phyloP scores from a whole-genome alignment of 179 eudicot species.

The Dionaea muscipula region DNA sequence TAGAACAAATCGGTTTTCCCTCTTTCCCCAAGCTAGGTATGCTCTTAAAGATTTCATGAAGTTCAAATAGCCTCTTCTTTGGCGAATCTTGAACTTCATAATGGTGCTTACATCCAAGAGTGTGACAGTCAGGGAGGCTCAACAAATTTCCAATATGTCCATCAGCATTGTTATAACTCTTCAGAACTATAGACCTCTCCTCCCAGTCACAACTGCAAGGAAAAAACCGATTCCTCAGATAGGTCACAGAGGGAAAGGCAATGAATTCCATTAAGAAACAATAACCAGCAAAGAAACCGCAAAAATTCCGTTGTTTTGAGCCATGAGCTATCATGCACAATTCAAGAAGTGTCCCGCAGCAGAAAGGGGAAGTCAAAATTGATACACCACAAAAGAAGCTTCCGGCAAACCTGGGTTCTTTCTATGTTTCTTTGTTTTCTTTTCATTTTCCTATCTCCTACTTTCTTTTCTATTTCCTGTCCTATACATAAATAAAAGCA shows the following conservation, averaged over 20 bases:
- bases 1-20: slow-evolving; percentile 27
- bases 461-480: too few relatives aligned
- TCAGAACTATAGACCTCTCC: slow-evolving; percentile 43
- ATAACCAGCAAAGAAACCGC: too few relatives aligned
- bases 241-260: not conserved
- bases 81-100: slow-evolving; percentile 30
- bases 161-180: slow-evolving; percentile 14
- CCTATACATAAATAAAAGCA: too few relatives aligned
- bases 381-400: too few relatives aligned
- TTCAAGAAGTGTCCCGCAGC: too few relatives aligned
- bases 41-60: slow-evolving; percentile 75
- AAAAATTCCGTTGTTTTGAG: too few relatives aligned
- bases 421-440: too few relatives aligned
- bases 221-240: not conserved
- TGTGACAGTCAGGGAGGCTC: slow-evolving; percentile 68
- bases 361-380: too few relatives aligned
- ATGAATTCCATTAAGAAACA: not conserved
- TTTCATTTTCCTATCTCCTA: too few relatives aligned
- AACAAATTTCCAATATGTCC: slow-evolving; percentile 24
- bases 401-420: too few relatives aligned
- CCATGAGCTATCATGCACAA: too few relatives aligned
- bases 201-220: slow-evolving; percentile 71
- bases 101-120: slow-evolving; percentile 59
- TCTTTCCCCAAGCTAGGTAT: slow-evolving; percentile 48
- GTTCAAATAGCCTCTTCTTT: slow-evolving; percentile 54